Percentiles rank a stretch among this genome's conserved stretches.
phyloP scores from a whole-genome alignment of 2,329 filamentous ascomycete genomes.

The Ophiostoma ulmi region DNA sequence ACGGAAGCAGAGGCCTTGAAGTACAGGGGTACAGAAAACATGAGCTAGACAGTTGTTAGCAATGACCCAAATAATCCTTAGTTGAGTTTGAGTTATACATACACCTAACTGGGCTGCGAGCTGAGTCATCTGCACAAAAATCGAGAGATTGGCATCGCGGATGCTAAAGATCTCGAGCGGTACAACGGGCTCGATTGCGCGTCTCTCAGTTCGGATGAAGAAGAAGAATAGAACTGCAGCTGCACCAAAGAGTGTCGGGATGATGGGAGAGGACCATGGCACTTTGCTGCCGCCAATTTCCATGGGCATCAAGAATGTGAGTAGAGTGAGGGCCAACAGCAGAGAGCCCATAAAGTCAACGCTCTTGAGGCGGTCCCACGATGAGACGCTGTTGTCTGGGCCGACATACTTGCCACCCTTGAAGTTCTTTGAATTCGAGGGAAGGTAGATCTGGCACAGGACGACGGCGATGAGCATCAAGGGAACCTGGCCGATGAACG shows the following conservation, averaged over 20 bases:
- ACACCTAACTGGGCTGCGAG: slow-evolving; percentile 54
- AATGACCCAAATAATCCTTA: neutral
- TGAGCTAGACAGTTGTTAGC: slow-evolving; percentile 40
- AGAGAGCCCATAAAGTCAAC: slow-evolving; percentile 56
- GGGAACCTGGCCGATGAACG: slow-evolving; percentile 54
- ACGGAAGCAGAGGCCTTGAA: slow-evolving; percentile 59
- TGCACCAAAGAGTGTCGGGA: slow-evolving; percentile 33
- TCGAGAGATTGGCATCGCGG: slow-evolving; percentile 49
- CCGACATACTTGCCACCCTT: slow-evolving; percentile 25
- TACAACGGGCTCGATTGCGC: slow-evolving; percentile 53
- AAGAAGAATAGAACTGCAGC: slow-evolving; percentile 32
- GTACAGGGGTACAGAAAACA: slow-evolving; percentile 64
- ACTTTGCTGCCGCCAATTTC: slow-evolving; percentile 39
- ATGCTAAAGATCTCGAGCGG: slow-evolving; percentile 51
- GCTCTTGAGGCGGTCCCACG: slow-evolving; percentile 40
- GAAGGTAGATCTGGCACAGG: slow-evolving; percentile 37
- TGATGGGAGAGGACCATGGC: slow-evolving; percentile 37
- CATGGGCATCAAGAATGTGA: slow-evolving; percentile 38
- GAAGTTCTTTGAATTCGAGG: slow-evolving; percentile 28
- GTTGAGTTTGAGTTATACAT: slow-evolving; percentile 13
- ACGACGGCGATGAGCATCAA: slow-evolving; percentile 47
- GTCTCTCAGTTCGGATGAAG: slow-evolving; percentile 35
- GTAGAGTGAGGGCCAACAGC: slow-evolving; percentile 38
- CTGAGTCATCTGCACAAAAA: slow-evolving; percentile 50
- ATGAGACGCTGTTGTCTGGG: slow-evolving; percentile 26